These are phyloP conservation scores for Spergularia azorica DNA, from an alignment of 179 eudicot genomes.

Conservation along the genomic window DNA sequence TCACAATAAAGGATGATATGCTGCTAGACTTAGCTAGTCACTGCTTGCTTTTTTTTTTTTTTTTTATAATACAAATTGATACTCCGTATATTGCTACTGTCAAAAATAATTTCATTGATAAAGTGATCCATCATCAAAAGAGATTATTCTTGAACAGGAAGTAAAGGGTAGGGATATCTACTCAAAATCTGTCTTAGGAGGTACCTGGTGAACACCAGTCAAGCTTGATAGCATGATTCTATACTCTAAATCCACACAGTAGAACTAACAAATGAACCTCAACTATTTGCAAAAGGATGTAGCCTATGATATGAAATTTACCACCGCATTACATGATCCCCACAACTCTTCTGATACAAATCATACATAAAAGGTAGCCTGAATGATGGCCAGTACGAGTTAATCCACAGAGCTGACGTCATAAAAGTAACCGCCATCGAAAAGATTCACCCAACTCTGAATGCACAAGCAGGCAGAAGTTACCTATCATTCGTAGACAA, in stretches of 20 bases:
- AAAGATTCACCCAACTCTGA: neutral
- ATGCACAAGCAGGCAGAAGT: neutral
- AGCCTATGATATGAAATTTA: neutral
- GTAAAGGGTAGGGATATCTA: neutral
- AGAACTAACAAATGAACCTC: neutral
- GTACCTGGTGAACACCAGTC: neutral
- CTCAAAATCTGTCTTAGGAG: neutral
- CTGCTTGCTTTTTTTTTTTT: no score
- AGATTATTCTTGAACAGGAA: neutral
- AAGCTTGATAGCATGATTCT: neutral
- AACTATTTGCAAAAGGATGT: neutral
- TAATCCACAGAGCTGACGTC: neutral
- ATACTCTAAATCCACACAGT: neutral
- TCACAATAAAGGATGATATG: no score
- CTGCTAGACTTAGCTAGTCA: no score
- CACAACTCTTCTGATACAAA: neutral
- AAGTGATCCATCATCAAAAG: neutral
- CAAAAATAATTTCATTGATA: no score
- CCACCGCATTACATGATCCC: neutral
- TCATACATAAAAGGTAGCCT: neutral
- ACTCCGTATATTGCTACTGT: no score
- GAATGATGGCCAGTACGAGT: neutral
- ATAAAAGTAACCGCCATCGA: neutral
- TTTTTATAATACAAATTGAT: neutral
- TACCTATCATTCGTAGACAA: neutral